A percentile compares a stretch with the other conserved stretches of the same genome.
phyloP scores from a whole-genome alignment of 805 yeast species.

The Blastobotrys robertii region DNA sequence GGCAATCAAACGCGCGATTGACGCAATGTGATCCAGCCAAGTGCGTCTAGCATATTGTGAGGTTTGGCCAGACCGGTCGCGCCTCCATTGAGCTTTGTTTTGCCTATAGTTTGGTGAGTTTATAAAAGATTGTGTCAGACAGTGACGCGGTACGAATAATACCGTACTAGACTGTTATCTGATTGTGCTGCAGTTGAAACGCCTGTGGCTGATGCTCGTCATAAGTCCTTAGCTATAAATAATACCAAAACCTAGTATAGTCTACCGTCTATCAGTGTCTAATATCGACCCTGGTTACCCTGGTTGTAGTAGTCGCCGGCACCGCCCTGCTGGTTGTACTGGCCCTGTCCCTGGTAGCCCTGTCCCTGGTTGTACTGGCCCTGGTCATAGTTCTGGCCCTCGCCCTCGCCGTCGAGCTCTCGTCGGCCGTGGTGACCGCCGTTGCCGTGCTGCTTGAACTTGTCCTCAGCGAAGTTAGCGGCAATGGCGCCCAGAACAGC shows the following conservation, averaged over 20 bases:
- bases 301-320: constrained; percentile 3
- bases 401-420: constrained; percentile 1
- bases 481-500: constrained; percentile 10
- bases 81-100: no score
- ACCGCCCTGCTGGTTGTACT: constrained; percentile 1
- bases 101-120: no score
- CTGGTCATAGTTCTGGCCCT: constrained; percentile 1
- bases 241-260: not conserved
- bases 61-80: no score
- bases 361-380: constrained; percentile 1
- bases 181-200: no score
- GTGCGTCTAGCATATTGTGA: no score
- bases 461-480: constrained; percentile 7
- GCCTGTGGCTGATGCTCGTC: no score
- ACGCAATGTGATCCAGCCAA: no score
- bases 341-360: not conserved
- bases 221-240: no score
- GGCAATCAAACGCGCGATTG: no score
- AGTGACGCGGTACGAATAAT: no score
- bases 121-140: no score
- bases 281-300: not conserved
- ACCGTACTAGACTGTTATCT: no score
- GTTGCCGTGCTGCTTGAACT: constrained; percentile 4
- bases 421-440: constrained; percentile 1
- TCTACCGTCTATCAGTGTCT: not conserved